Evolutionary conservation across 1,139 yeast genomes (phyloP).

Genomic region (Sugiyamaella grinbergsii): DNA sequence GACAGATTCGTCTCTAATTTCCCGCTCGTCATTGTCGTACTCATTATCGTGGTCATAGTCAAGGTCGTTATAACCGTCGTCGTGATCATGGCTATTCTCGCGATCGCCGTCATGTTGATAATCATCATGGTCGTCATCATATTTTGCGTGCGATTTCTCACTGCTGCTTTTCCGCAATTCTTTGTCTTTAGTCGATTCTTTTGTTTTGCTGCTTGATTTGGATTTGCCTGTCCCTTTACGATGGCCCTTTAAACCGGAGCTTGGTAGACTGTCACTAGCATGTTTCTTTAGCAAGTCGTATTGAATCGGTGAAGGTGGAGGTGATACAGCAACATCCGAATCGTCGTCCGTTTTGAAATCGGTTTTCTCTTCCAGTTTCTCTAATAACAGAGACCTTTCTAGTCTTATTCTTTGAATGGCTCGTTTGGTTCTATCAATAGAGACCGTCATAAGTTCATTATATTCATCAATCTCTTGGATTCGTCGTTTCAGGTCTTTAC

Average conservation of each 20-base stretch:
- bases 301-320: slow-evolving; percentile 38
- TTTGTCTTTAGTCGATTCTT: neutral
- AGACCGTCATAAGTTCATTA: slow-evolving; percentile 76
- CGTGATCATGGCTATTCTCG: slow-evolving; percentile 22
- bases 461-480: slow-evolving; percentile 74
- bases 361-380: slow-evolving; percentile 63
- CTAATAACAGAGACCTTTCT: slow-evolving; percentile 79
- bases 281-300: slow-evolving; percentile 23
- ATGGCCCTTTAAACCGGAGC: slow-evolving; percentile 3
- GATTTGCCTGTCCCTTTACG: slow-evolving; percentile 11
- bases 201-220: slow-evolving; percentile 2
- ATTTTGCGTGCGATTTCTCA: neutral
- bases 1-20: slow-evolving; percentile 16
- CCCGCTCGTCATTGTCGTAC: slow-evolving; percentile 1
- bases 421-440: slow-evolving; percentile 75
- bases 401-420: slow-evolving; percentile 77
- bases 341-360: slow-evolving; percentile 34
- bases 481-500: slow-evolving; percentile 70
- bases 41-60: slow-evolving; percentile 30
- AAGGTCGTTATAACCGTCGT: slow-evolving; percentile 26
- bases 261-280: slow-evolving; percentile 8
- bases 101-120: neutral
- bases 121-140: slow-evolving; percentile 14
- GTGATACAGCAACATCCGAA: slow-evolving; percentile 39
- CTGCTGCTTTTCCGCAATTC: neutral